Evolutionary conservation across 352 stramenopile genomes (phyloP).

Genomic region (Phytophthora multivora): DNA sequence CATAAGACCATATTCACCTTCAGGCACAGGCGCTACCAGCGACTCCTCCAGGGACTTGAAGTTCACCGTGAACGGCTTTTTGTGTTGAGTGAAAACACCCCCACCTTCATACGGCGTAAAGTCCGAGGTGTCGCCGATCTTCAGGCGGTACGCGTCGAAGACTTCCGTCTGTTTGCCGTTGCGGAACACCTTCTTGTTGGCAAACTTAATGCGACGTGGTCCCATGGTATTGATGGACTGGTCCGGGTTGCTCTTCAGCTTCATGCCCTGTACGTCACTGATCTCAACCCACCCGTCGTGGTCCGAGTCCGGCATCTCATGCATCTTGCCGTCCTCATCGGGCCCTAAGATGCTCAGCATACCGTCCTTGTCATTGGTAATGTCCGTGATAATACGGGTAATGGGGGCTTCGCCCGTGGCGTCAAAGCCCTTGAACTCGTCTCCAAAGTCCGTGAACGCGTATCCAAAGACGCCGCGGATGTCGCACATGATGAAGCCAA

Average conservation of each 20-base stretch:
- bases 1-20: slow-evolving; percentile 81
- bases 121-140: slow-evolving; percentile 82
- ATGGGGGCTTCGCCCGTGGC: slow-evolving; percentile 83
- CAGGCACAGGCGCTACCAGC: slow-evolving; percentile 65
- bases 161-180: slow-evolving; percentile 88
- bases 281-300: slow-evolving; percentile 88
- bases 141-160: slow-evolving; percentile 82
- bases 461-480: slow-evolving; percentile 78
- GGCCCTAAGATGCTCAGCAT: slow-evolving; percentile 76
- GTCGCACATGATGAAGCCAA: slow-evolving; percentile 85
- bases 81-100: slow-evolving; percentile 82
- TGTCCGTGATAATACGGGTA: slow-evolving; percentile 88
- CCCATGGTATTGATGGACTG: slow-evolving; percentile 82
- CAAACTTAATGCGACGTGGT: slow-evolving; percentile 77
- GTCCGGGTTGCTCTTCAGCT: slow-evolving; percentile 54
- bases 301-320: slow-evolving; percentile 86
- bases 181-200: slow-evolving; percentile 86
- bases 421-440: slow-evolving; percentile 78
- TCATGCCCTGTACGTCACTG: slow-evolving; percentile 84
- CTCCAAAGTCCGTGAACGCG: slow-evolving; percentile 85
- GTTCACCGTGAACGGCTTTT: slow-evolving; percentile 77
- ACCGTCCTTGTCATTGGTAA: slow-evolving; percentile 83
- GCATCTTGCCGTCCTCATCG: slow-evolving; percentile 89
- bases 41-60: slow-evolving; percentile 82
- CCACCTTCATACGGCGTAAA: slow-evolving; percentile 84